These are phyloP conservation scores for Agrocybe praecox DNA, from an alignment of 768 basidiomycete genomes.

Conservation along the genomic window DNA sequence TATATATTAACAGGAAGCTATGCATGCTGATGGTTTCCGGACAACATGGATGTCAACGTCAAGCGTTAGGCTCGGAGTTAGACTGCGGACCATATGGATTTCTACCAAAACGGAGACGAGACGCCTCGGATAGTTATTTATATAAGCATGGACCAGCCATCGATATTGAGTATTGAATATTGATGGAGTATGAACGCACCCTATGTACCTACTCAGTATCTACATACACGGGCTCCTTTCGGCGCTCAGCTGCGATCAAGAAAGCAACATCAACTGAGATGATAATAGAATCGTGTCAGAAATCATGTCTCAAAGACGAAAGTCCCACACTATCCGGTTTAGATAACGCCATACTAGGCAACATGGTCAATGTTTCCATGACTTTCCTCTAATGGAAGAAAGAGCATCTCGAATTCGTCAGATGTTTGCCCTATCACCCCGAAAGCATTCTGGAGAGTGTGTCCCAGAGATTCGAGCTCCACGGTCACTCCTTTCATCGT, in stretches of 20 bases:
- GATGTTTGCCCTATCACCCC: slow-evolving; percentile 87
- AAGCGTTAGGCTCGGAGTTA: neutral
- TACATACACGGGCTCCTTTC: too few species aligned
- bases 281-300: slow-evolving; percentile 20
- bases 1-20: neutral
- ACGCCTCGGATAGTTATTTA: neutral
- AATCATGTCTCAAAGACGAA: slow-evolving; percentile 1
- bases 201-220: too few species aligned
- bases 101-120: neutral
- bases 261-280: neutral
- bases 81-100: neutral
- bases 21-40: neutral
- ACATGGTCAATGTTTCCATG: slow-evolving; percentile 24
- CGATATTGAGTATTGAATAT: neutral
- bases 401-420: slow-evolving; percentile 84
- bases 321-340: neutral
- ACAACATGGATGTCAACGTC: neutral
- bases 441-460: slow-evolving; percentile 84
- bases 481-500: slow-evolving; percentile 94
- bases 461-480: slow-evolving; percentile 84
- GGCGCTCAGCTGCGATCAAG: too few species aligned
- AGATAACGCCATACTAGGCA: slow-evolving; percentile 12
- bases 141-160: too few species aligned
- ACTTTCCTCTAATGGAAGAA: slow-evolving; percentile 35
- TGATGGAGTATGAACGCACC: too few species aligned